Base-by-base conservation (phyloP, 495 filamentous ascomycete genomes). In the Neurospora sp. region DNA sequence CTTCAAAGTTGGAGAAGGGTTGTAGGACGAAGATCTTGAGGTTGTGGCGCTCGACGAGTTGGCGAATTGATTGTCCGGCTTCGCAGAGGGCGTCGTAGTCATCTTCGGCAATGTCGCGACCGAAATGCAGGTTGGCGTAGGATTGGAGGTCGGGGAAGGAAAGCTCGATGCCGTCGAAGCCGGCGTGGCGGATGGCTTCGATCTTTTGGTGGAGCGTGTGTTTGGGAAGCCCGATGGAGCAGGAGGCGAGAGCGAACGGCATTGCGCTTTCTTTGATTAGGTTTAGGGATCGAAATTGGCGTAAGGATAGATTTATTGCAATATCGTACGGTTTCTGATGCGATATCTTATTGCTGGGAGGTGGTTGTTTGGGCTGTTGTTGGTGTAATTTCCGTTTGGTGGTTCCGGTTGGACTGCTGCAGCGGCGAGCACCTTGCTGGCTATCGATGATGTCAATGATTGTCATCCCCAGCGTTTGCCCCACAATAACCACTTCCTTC, bases 1-100 rank as follows among this genome's bases (percentile, higher is more conserved):
- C 93, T 76, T 96, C 93, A 76, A 94, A 94, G 72, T 94, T 92
- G 8, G 89, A 81, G 76, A 94, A 94, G 0, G 93, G 92, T 77
- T 95, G 93, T 11, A 96, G 80, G 83, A 93, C 91, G 77, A 94
- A 84, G 59, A 95, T 88, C 35, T 82, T 83, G 7, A 95, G 83
- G 0, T 80, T 76, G 39, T 87, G 82, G 23, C 84, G 78, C 20
- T 87, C 78, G 73, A 87, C 91, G 40, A 91, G 76, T 4, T 78
- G 81, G 31, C 82, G 83, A 48, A 93, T 86, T 48, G 88, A 83
- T 8, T 75, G 70, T 0, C 85, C 89, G 0, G 88, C 86, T 4
- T 81, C 77, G 40, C 83, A 81, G 0, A 94, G 83, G 2, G 84
- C 76, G 16, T 84, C 80, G 70, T 88, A 93, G 77, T 93, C 87